phyloP scores from a whole-genome alignment of 306 rosid species.

The Parietaria judaica region DNA sequence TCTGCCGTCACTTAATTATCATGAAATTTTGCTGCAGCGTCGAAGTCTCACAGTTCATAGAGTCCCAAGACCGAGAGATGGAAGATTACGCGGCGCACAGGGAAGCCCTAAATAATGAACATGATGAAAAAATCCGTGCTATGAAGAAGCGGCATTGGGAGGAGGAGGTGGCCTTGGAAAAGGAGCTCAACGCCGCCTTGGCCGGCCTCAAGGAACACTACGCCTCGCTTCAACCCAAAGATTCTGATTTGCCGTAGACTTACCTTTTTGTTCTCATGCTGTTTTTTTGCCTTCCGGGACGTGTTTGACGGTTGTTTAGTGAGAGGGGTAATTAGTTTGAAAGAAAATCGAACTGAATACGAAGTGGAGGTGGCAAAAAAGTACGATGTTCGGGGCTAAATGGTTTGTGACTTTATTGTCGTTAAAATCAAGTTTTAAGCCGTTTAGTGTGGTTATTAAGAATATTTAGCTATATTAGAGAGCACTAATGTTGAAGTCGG shows the following conservation, averaged over 20 bases:
- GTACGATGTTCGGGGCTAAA: too few relatives aligned
- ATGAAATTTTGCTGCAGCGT: conserved; percentile 30
- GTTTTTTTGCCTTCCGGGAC: too few relatives aligned
- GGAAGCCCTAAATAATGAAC: conserved; percentile 35
- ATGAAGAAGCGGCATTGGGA: conserved; percentile 55
- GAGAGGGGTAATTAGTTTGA: too few relatives aligned
- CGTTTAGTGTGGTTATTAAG: too few relatives aligned
- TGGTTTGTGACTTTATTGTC: too few relatives aligned
- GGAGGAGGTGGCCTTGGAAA: conserved; percentile 49
- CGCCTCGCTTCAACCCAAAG: conserved; percentile 23
- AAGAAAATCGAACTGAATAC: too few relatives aligned
- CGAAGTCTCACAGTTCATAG: conserved; percentile 41
- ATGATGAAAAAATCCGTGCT: conserved; percentile 33
- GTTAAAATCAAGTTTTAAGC: too few relatives aligned
- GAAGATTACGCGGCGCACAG: conserved; percentile 43
- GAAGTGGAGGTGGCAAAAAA: too few relatives aligned
- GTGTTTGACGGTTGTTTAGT: too few relatives aligned
- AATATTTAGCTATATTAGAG: too few relatives aligned
- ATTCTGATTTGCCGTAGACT: background rate
- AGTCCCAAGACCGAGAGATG: conserved; percentile 53
- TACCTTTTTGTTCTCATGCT: background rate
- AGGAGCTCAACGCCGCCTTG: conserved; percentile 34
- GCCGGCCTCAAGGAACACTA: conserved; percentile 52
- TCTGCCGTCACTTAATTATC: background rate
- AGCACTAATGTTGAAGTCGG: too few relatives aligned